A percentile compares a stretch with the other conserved stretches of the same genome.
Evolutionary conservation across 140 eudicot species (phyloP).

Genomic region (Cichorium intybus): DNA sequence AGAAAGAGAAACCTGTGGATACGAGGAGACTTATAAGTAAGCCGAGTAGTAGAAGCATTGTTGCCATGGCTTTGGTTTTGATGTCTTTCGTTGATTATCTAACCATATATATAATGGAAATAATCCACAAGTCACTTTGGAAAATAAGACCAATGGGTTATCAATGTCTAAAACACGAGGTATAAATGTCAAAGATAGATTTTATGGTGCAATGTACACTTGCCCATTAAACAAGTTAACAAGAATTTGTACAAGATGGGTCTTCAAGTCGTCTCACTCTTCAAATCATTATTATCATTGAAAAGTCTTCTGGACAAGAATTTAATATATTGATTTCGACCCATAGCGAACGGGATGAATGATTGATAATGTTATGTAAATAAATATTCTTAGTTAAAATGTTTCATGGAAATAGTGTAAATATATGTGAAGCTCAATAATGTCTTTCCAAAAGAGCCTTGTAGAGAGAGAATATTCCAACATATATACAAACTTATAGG

Average conservation of each 20-base stretch:
- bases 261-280: not conserved
- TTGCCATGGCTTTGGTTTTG: slow-evolving; percentile 17
- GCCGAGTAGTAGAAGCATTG: slow-evolving; percentile 14
- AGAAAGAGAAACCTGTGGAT: slow-evolving; percentile 23
- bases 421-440: too few species aligned
- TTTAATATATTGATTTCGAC: not conserved
- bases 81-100: slow-evolving; percentile 3
- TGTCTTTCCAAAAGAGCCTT: too few species aligned
- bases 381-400: not conserved
- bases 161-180: not conserved
- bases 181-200: not conserved
- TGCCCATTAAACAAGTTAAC: slow-evolving; percentile 24
- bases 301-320: slow-evolving; percentile 9
- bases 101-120: slow-evolving; percentile 13
- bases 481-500: too few species aligned
- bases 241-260: slow-evolving; percentile 7
- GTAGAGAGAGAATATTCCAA: too few species aligned
- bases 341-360: slow-evolving; percentile 25
- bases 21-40: slow-evolving; percentile 15
- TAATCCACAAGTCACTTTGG: not conserved
- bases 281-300: slow-evolving; percentile 11
- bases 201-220: not conserved
- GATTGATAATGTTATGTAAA: not conserved
- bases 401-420: not conserved
- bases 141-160: not conserved